phyloP scores from a whole-genome alignment of 148 eudicot genomes.

The Persicaria tinctoria region DNA sequence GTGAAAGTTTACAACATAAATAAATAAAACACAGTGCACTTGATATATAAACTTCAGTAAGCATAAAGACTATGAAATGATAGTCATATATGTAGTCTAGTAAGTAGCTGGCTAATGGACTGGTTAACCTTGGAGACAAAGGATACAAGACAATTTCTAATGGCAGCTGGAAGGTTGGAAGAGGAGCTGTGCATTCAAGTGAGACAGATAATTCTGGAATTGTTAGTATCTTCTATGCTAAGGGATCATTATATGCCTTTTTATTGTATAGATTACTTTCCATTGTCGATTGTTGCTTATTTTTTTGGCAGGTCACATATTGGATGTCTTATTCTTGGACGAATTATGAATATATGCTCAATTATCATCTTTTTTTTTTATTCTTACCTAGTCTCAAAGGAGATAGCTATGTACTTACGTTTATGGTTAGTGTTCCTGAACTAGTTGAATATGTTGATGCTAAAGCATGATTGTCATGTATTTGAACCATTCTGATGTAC shows the following conservation, averaged over 20 bases:
- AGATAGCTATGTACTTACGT: conserved; percentile 1
- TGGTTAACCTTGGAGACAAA: conserved; percentile 32
- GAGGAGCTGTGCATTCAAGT: conserved; percentile 16
- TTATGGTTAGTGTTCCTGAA: conserved; percentile 1
- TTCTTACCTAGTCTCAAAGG: neutral
- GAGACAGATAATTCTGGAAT: conserved; percentile 38
- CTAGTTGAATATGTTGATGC: conserved; percentile 10
- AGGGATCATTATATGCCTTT: neutral
- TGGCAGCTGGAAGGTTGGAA: conserved; percentile 26
- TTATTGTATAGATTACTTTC: neutral
- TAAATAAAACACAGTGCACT: too few relatives aligned
- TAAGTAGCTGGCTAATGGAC: conserved; percentile 38
- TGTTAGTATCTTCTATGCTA: conserved; percentile 23
- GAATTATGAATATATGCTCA: neutral
- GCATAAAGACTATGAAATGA: too few relatives aligned
- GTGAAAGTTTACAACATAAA: too few relatives aligned
- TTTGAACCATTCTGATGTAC: neutral
- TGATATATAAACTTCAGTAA: too few relatives aligned
- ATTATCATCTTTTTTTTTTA: neutral
- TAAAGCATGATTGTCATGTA: neutral
- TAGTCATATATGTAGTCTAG: too few relatives aligned
- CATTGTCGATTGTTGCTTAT: neutral
- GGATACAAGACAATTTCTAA: conserved; percentile 34
- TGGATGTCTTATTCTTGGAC: neutral
- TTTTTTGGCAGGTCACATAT: conserved; percentile 1